phyloP scores from a whole-genome alignment of 208 protist genomes.

The Phytomonas sp. region DNA sequence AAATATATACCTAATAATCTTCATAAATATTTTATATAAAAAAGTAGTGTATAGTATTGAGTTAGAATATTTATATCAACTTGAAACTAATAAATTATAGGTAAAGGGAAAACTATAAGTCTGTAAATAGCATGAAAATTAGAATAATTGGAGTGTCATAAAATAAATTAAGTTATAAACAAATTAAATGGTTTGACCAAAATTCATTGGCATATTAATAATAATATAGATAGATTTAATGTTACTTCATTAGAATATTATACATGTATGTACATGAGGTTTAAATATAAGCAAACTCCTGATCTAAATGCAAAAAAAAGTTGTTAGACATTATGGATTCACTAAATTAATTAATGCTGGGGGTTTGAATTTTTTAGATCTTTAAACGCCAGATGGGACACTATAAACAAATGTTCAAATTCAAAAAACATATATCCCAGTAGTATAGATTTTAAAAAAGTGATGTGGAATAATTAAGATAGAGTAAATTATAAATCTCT shows the following conservation, averaged over 20 bases:
- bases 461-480: too few species aligned
- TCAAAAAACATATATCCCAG: too few species aligned
- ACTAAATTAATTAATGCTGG: too few species aligned
- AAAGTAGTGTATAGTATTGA: background rate
- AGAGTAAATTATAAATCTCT: too few species aligned
- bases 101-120: background rate
- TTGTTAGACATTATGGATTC: too few species aligned
- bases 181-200: conserved; percentile 1
- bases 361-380: too few species aligned
- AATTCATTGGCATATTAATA: background rate
- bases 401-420: too few species aligned
- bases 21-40: conserved; percentile 3
- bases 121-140: conserved; percentile 9
- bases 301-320: too few species aligned
- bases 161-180: background rate
- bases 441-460: too few species aligned
- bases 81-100: background rate
- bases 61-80: background rate
- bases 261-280: background rate
- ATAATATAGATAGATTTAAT: background rate
- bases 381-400: too few species aligned
- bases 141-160: background rate
- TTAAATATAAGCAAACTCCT: too few species aligned
- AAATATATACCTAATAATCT: conserved; percentile 1
- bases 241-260: conserved; percentile 4